Conservation (phyloP, 176 grass and related monocot genomes). For the Paspalum notatum region DNA sequence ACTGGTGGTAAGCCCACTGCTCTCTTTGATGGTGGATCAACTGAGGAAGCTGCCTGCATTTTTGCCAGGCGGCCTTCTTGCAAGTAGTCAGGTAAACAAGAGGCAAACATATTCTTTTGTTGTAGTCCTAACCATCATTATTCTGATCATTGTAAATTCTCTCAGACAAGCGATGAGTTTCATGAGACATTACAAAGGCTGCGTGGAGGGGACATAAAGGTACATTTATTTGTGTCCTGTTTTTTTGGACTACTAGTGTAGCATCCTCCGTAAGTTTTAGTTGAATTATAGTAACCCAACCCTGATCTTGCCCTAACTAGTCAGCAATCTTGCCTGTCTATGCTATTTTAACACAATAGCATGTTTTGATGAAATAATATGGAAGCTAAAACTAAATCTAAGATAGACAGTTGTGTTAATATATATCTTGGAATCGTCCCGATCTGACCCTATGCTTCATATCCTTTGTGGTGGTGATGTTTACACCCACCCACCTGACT, state of each 20-base stretch:
- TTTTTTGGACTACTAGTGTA: slow-evolving; percentile 22
- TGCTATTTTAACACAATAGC: not conserved
- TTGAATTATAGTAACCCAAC: not conserved
- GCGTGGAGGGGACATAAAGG: slow-evolving; percentile 82
- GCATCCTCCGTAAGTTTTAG: not conserved
- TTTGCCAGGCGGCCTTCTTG: slow-evolving; percentile 84
- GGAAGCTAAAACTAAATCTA: not conserved
- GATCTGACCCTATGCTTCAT: slow-evolving; percentile 5
- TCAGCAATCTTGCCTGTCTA: not conserved
- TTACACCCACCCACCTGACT: not conserved
- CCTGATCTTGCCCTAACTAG: slow-evolving; percentile 19
- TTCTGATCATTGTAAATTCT: slow-evolving; percentile 38
- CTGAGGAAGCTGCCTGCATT: slow-evolving; percentile 86
- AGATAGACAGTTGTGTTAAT: not conserved
- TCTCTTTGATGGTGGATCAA: slow-evolving; percentile 97
- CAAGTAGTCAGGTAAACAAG: slow-evolving; percentile 77
- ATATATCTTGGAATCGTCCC: slow-evolving; percentile 21
- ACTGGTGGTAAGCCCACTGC: slow-evolving; percentile 89
- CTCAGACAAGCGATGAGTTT: slow-evolving; percentile 73
- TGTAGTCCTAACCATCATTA: slow-evolving; percentile 2
- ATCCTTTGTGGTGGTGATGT: slow-evolving; percentile 4
- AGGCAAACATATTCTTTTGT: slow-evolving; percentile 20
- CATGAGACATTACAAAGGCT: slow-evolving; percentile 69
- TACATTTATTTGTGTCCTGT: slow-evolving; percentile 33
- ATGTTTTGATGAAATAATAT: slow-evolving; percentile 1